Base-by-base conservation (phyloP, 2,329 filamentous ascomycete genomes). In the Coniochaeta prunicola region DNA sequence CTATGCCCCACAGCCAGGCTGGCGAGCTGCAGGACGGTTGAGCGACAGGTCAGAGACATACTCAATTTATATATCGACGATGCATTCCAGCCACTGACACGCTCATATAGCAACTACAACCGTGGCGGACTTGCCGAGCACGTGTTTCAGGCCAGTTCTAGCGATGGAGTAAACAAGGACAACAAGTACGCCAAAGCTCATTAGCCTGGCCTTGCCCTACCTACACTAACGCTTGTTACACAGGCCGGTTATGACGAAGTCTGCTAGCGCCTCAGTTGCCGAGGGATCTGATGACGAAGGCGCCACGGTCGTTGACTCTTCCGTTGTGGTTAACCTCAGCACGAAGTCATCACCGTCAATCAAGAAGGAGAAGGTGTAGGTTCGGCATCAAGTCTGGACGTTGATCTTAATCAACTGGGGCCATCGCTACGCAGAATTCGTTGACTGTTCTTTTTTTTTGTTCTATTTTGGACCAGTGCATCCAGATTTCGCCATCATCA, bases 251-350 rank as follows among this genome's bases (percentile, higher is more conserved):
- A 2, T 50, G 24, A 50, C 21, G n/a, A 50, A 50, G 45, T 50
- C 45, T 30, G 45, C 45, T 26, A 50, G n/a, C 45, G 45, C 24
- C 45, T 50, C 45, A 12, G 45, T 50, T 17, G 24, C 13, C 62
- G 72, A 75, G 61, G 72, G 70, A 55, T 73, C 75, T 42, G 78
- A 73, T 60, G 80, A 82, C 62, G 81, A 84, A 66, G 78, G 77
- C 60, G 76, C 78, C 59, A 83, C 81, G n/a, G 76, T 84, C 61
- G 76, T 80, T 54, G 79, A 83, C 61, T 76, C 76, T 58, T 75
- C 74, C 57, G 71, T 74, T 58, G 69, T 71, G 57, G 75, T 74
- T 58, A 71, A 73, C 58, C 74, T 74, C 63, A 79, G 76, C 67
- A 74, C 76, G 63, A 72, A 77, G 63, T 78, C 77, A 28, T 83